Conservation (phyloP, 495 filamentous ascomycete species). For the Aspergillus campestris region DNA sequence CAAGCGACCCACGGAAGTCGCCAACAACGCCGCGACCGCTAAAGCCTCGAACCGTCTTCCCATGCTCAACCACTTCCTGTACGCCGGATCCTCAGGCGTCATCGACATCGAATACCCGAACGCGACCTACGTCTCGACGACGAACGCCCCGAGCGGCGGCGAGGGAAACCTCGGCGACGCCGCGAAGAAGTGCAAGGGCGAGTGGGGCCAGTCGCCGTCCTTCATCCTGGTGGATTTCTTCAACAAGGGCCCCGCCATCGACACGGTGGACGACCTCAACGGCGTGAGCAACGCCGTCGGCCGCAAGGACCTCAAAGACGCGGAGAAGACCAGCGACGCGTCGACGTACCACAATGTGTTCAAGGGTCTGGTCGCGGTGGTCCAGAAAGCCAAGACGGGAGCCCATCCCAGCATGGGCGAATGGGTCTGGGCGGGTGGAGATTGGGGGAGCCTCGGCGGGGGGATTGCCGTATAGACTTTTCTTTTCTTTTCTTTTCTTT, state of each 20-base stretch:
- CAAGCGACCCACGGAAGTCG: conserved; percentile 47
- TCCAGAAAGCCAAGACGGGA: conserved; percentile 27
- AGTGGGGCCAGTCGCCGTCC: conserved; percentile 50
- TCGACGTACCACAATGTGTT: conserved; percentile 31
- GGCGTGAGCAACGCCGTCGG: conserved; percentile 43
- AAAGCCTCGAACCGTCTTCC: conserved; percentile 42
- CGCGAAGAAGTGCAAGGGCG: conserved; percentile 42
- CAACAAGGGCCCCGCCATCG: conserved; percentile 52
- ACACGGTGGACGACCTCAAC: conserved; percentile 56
- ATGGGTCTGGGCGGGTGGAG: conserved; percentile 42
- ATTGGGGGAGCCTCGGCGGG: conserved; percentile 35
- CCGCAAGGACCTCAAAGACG: conserved; percentile 24
- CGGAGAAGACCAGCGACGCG: conserved; percentile 19
- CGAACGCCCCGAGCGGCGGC: conserved; percentile 46
- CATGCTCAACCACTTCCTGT: conserved; percentile 67
- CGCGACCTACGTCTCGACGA: conserved; percentile 45
- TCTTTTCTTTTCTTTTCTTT: conserved; percentile 2
- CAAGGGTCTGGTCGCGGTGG: conserved; percentile 32
- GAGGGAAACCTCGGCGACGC: conserved; percentile 54
- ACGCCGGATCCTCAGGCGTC: conserved; percentile 30
- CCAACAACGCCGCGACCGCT: conserved; percentile 35
- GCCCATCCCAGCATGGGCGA: conserved; percentile 32
- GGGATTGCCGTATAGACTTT: conserved; percentile 26
- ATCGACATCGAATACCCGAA: conserved; percentile 54
- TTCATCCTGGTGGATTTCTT: conserved; percentile 74